phyloP scores from a whole-genome alignment of 1,284 basidiomycete genomes.

The Apiotrichum gracile region DNA sequence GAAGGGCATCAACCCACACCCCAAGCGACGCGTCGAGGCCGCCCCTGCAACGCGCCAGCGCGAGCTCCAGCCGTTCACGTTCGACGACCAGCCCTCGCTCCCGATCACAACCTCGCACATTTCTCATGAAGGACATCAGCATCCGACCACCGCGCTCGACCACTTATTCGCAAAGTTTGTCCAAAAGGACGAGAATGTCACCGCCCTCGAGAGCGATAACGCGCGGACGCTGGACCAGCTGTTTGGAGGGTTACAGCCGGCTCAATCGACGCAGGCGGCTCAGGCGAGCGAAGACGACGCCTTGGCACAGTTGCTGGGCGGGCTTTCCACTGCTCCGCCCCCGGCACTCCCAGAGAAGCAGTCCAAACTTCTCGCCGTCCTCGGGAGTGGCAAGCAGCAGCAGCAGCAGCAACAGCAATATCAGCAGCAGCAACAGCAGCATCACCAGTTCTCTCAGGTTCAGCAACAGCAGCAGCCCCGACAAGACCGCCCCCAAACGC shows the following conservation, averaged over 20 bases:
- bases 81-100: slow-evolving; percentile 19
- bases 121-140: not conserved
- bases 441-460: too few species aligned
- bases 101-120: not conserved
- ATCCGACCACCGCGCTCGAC: slow-evolving; percentile 27
- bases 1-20: slow-evolving; percentile 27
- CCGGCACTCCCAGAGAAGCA: slow-evolving; percentile 8
- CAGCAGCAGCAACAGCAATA: too few species aligned
- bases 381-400: too few species aligned
- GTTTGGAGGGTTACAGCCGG: slow-evolving; percentile 21
- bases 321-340: slow-evolving; percentile 4
- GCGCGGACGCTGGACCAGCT: slow-evolving; percentile 29
- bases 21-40: slow-evolving; percentile 3
- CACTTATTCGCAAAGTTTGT: slow-evolving; percentile 37
- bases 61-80: slow-evolving; percentile 34
- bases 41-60: slow-evolving; percentile 6
- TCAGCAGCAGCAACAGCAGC: too few species aligned
- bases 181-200: slow-evolving; percentile 28
- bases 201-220: slow-evolving; percentile 20
- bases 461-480: too few species aligned
- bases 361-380: slow-evolving; percentile 9
- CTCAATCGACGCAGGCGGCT: not conserved
- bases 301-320: slow-evolving; percentile 29
- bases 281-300: slow-evolving; percentile 35
- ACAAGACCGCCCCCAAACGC: not conserved